These are phyloP conservation scores for Thoreauomyces humboldtii DNA, from an alignment of 192 early-diverging fungal genomes.

Conservation along the genomic window DNA sequence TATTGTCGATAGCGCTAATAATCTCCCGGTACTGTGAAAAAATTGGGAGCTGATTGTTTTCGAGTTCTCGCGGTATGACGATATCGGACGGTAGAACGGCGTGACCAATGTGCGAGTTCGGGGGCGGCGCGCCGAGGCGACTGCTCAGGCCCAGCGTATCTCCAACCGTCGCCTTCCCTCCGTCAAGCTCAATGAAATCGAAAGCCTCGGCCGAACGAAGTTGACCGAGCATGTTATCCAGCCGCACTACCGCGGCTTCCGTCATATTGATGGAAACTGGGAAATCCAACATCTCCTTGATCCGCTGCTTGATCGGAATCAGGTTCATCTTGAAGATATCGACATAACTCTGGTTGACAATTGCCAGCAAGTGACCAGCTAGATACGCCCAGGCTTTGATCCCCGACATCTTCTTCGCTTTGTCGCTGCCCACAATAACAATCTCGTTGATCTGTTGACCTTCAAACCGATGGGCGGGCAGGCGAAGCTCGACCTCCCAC, in stretches of 20 bases:
- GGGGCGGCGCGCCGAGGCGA: neutral
- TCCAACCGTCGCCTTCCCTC: neutral
- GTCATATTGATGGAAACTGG: constrained; percentile 31
- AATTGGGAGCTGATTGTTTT: constrained; percentile 38
- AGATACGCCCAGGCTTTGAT: constrained; percentile 23
- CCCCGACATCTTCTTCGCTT: constrained; percentile 12
- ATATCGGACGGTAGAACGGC: constrained; percentile 15
- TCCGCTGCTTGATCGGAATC: constrained; percentile 29
- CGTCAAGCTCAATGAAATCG: neutral
- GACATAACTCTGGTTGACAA: constrained; percentile 16
- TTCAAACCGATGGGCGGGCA: constrained; percentile 22
- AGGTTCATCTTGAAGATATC: constrained; percentile 26
- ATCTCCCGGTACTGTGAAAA: constrained; percentile 38
- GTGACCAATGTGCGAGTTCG: no score
- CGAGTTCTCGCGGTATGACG: constrained; percentile 25
- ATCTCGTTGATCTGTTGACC: constrained; percentile 12
- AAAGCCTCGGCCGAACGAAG: constrained; percentile 22
- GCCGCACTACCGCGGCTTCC: constrained; percentile 2
- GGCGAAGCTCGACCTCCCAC: constrained; percentile 12
- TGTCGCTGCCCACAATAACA: neutral
- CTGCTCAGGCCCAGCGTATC: neutral
- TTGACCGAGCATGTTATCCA: constrained; percentile 20
- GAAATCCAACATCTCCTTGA: constrained; percentile 24
- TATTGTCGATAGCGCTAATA: constrained; percentile 47
- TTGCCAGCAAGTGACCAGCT: constrained; percentile 17